Evolutionary conservation across 2,329 filamentous ascomycete species (phyloP).

Genomic region (Cercospora sp.): DNA sequence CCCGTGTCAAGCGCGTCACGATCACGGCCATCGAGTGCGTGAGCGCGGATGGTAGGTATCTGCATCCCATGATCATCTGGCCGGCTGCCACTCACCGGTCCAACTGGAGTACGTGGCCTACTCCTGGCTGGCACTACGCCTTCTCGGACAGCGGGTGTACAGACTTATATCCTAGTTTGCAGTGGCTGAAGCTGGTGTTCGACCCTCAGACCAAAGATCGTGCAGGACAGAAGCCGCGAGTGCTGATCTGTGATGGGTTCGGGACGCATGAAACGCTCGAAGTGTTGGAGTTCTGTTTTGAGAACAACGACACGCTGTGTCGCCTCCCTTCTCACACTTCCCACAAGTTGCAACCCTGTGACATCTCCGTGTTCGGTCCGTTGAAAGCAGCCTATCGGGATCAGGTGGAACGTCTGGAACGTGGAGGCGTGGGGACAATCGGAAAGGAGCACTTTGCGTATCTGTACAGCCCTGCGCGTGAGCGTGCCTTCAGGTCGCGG

Average conservation of each 20-base stretch:
- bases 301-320: slow-evolving; percentile 39
- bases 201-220: no score
- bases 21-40: slow-evolving; percentile 20
- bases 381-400: slow-evolving; percentile 18
- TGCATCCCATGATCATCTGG: neutral
- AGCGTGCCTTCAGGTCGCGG: slow-evolving; percentile 17
- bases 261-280: slow-evolving; percentile 40
- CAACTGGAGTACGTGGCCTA: neutral
- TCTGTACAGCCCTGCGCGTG: slow-evolving; percentile 31
- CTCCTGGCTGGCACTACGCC: neutral
- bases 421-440: slow-evolving; percentile 14
- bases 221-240: no score
- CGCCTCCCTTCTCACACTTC: slow-evolving; percentile 33
- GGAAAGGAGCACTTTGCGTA: slow-evolving; percentile 24
- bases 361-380: neutral
- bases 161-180: slow-evolving; percentile 32
- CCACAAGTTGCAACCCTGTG: neutral
- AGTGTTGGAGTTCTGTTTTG: slow-evolving; percentile 33
- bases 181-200: no score
- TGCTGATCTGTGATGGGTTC: no score
- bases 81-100: neutral
- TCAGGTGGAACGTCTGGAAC: slow-evolving; percentile 16
- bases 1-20: slow-evolving; percentile 30
- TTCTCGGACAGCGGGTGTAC: neutral
- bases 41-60: neutral